Conservation (phyloP, 176 grass and related monocot genomes). For the Hordeum vulgare region MorexV3_pseudomolecules_assembly NC_058523.1:472156811-472157310, state of each 20-base stretch:
- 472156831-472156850: background rate
- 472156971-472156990: background rate
- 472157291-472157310: constrained; percentile 61
- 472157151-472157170: constrained; percentile 76
- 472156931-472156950: background rate
- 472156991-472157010: background rate
- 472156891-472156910: background rate
- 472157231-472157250: constrained; percentile 94
- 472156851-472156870: background rate
- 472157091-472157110: background rate
- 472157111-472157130: constrained; percentile 4
- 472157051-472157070: background rate
- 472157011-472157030: background rate
- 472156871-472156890: background rate
- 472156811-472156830: constrained; percentile 1
- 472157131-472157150: constrained; percentile 41
- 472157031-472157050: background rate
- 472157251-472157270: constrained; percentile 90
- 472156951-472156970: background rate
- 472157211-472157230: constrained; percentile 65
- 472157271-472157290: constrained; percentile 66
- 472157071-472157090: background rate
- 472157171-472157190: constrained; percentile 51
- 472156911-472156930: background rate
- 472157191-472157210: constrained; percentile 85